These are phyloP conservation scores for Coniochaeta pulveracea DNA, from an alignment of 2,329 filamentous ascomycete genomes.

Conservation along the genomic window DNA sequence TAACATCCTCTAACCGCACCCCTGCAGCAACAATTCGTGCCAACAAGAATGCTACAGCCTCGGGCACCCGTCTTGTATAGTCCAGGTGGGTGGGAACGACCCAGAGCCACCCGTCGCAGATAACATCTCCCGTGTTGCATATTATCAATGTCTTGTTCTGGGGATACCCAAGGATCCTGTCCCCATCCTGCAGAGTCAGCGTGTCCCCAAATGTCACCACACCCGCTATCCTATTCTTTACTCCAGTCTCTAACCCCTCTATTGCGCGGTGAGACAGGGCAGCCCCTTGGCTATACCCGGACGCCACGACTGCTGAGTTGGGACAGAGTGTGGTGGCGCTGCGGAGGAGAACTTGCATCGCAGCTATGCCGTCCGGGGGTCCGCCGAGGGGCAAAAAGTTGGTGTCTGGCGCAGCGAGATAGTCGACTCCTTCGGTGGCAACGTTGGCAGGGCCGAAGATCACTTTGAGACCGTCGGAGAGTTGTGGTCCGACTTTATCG, in stretches of 20 bases:
- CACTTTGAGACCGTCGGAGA: constrained; percentile 11
- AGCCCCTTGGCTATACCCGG: constrained; percentile 15
- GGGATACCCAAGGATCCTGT: constrained; percentile 5
- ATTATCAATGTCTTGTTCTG: constrained; percentile 7
- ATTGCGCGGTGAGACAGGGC: constrained; percentile 20
- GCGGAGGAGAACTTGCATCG: constrained; percentile 6
- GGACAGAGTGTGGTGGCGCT: constrained; percentile 5
- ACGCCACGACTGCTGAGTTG: constrained; percentile 6
- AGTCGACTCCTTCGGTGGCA: constrained; percentile 13
- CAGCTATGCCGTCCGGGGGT: constrained; percentile 13
- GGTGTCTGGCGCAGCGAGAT: constrained; percentile 15
- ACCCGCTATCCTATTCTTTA: constrained; percentile 13
- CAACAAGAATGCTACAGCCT: constrained; percentile 7
- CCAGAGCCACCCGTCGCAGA: constrained; percentile 7
- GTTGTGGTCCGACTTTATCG: constrained; percentile 8
- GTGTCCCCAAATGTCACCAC: constrained; percentile 19
- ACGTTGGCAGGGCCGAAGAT: constrained; percentile 9
- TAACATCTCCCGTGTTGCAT: constrained; percentile 7
- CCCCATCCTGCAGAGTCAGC: constrained; percentile 10
- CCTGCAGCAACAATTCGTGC: background rate
- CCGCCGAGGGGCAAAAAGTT: constrained; percentile 19
- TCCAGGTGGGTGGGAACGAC: constrained; percentile 5
- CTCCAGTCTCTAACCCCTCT: constrained; percentile 9
- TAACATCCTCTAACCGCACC: too few relatives aligned
- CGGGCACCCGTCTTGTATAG: constrained; percentile 5